A percentile compares a stretch with the other conserved stretches of the same genome.
Conservation (phyloP, 2,329 filamentous ascomycete genomes). For the Xylariaceae sp. region DNA sequence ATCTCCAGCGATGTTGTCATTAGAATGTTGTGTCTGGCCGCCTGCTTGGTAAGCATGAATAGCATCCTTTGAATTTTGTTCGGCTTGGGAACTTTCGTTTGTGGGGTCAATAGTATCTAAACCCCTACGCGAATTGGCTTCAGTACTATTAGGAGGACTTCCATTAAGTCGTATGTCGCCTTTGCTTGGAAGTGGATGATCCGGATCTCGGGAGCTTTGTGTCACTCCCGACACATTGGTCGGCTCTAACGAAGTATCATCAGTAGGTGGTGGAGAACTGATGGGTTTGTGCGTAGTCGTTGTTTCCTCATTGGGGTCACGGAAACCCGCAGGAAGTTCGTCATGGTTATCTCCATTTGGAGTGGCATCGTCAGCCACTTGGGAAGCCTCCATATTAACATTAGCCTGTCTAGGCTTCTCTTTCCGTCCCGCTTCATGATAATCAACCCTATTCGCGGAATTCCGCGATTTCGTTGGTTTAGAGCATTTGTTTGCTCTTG, state of each 20-base stretch:
- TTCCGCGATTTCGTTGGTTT: not conserved
- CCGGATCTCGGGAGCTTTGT: slow-evolving; percentile 2
- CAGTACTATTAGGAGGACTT: not conserved
- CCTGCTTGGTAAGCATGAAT: not conserved
- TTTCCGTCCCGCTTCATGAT: not conserved
- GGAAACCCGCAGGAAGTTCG: not conserved
- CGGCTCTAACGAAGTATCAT: not conserved
- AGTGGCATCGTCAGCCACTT: not conserved
- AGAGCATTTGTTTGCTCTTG: not conserved
- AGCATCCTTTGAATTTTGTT: not conserved
- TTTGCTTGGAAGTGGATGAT: slow-evolving; percentile 2
- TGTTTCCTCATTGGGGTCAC: not conserved
- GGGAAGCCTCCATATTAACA: not conserved
- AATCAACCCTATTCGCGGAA: not conserved
- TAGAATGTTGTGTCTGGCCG: not conserved
- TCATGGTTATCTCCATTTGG: slow-evolving; percentile 1
- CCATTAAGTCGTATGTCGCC: not conserved
- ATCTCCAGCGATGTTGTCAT: not conserved
- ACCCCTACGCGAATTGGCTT: not conserved
- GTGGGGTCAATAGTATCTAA: not conserved
- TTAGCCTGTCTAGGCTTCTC: not conserved
- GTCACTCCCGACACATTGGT: not conserved
- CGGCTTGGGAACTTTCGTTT: not conserved
- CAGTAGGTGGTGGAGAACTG: not conserved
- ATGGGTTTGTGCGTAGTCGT: not conserved